Evolutionary conservation across 495 filamentous ascomycete genomes (phyloP), one percentile per base, ranked within the genome.

Genomic region (Aspergillus homomorphus): DNA sequence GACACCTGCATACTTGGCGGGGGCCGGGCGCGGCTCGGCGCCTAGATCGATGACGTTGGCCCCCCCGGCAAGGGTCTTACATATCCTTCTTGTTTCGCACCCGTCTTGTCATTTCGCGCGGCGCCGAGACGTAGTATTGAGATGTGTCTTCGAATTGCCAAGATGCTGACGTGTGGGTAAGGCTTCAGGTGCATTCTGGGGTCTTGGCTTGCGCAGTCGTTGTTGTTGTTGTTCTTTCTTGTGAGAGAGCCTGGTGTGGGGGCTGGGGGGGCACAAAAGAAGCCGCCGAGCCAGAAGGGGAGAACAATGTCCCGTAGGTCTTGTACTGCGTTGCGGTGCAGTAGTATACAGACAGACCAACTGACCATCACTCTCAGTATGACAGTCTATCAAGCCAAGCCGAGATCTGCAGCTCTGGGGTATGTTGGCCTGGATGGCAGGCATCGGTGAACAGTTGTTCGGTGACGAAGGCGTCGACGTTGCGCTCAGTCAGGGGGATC

Each of bases 341-440:
- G 21, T 5, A 8, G n/a, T 20, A 16, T 21, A 22, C 45, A 51
- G 45, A 44, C 10, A 4, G 22, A 52, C 45, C 51, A 15, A 41
- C 16, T 30, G 18, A 22, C 45, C 26, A 12, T 20, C 8, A 9
- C 30, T 24, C n/a, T 55, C 52, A 63, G 28, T 68, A 71, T 77
- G 77, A 67, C 82, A 88, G 44, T 74, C 83, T 65, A 76, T 82
- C 76, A 79, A 91, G 66, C 89, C 89, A 79, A 82, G 87, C 70
- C 73, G 84, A 71, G 82, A 92, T 65, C 69, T 84, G 79, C 80
- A 89, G 53, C 75, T 88, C 72, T 78, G 83, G 55, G 64, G 73
- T 59, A 79, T 75, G 60, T 60, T 81, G 58, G 82, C 87, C 44
- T 67, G 65, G 50, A 79, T 86, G 66, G 73, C 79, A 62, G 79